These are phyloP conservation scores for Tetrahymena malaccensis DNA, from an alignment of 73 alveolate genomes.

Conservation along the genomic window DNA sequence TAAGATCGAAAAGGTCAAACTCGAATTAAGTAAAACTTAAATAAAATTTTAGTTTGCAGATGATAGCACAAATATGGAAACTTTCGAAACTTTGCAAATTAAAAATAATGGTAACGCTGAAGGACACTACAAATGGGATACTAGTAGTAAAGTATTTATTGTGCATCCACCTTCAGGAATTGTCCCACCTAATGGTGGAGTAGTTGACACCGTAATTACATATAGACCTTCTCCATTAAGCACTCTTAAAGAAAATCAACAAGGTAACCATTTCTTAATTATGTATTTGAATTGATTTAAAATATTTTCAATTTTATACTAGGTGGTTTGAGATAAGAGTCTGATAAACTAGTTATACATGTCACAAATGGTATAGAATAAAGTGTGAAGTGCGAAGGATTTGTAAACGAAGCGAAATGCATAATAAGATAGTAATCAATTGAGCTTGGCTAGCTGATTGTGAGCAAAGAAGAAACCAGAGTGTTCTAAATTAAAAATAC, in stretches of 20 bases:
- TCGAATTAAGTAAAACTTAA: background rate
- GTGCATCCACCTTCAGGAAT: background rate
- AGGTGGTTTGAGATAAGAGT: constrained; percentile 53
- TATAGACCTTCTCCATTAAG: constrained; percentile 17
- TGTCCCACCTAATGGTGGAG: constrained; percentile 5
- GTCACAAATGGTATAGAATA: constrained; percentile 79
- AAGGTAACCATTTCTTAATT: background rate
- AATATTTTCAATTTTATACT: background rate
- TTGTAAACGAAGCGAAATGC: constrained; percentile 82
- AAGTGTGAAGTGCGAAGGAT: constrained; percentile 75
- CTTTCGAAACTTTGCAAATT: constrained; percentile 3
- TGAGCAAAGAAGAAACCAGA: constrained; percentile 70
- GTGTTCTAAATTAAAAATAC: constrained; percentile 59
- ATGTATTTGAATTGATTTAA: background rate
- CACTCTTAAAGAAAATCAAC: background rate
- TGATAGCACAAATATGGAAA: constrained; percentile 21
- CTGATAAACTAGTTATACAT: constrained; percentile 70
- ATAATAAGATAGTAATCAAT: constrained; percentile 49
- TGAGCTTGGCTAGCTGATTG: constrained; percentile 72
- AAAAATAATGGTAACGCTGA: constrained; percentile 32
- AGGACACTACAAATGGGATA: constrained; percentile 15
- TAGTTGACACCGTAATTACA: constrained; percentile 7
- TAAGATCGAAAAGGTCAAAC: constrained; percentile 3
- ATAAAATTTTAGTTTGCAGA: constrained; percentile 6
- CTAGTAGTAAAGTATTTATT: constrained; percentile 5